Evolutionary conservation across 2,329 filamentous ascomycete genomes (phyloP).

Genomic region (Epichloe glyceriae): DNA sequence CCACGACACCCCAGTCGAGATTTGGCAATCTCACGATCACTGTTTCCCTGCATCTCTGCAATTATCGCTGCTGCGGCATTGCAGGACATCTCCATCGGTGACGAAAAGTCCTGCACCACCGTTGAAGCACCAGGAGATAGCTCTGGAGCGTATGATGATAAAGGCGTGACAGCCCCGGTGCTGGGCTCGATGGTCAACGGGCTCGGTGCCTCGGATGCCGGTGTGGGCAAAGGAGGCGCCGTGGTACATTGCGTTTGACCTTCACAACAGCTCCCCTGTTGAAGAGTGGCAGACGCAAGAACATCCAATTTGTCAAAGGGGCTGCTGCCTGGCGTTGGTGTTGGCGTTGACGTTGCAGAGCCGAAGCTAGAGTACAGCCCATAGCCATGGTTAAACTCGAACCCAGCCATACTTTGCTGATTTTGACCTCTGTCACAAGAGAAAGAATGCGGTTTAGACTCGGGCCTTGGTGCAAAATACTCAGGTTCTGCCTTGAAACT

Average conservation of each 20-base stretch:
- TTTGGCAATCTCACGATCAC: conserved; percentile 15
- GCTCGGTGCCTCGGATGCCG: conserved; percentile 13
- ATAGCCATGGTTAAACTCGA: background rate
- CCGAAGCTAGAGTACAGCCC: background rate
- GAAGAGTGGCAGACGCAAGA: conserved; percentile 23
- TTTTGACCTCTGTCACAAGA: background rate
- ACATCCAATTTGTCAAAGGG: conserved; percentile 25
- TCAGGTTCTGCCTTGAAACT: background rate
- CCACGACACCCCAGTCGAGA: conserved; percentile 18
- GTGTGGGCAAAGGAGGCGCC: conserved; percentile 8
- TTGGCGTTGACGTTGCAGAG: background rate
- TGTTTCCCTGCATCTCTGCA: conserved; percentile 25
- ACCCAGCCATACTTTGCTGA: background rate
- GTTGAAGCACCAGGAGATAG: conserved; percentile 7
- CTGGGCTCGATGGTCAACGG: conserved; percentile 11
- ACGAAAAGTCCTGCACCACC: conserved; percentile 8
- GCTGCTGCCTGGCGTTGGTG: conserved; percentile 5
- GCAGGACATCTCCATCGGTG: conserved; percentile 22
- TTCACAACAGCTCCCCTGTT: conserved; percentile 14
- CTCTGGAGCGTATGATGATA: conserved; percentile 7
- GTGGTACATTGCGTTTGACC: conserved; percentile 12
- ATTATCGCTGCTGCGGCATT: conserved; percentile 24
- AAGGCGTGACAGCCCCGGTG: conserved; percentile 11
- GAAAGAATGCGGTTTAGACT: background rate
- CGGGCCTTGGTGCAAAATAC: background rate